These are phyloP conservation scores for Hericium alpestre DNA, from an alignment of 768 basidiomycete genomes.

Conservation along the genomic window DNA sequence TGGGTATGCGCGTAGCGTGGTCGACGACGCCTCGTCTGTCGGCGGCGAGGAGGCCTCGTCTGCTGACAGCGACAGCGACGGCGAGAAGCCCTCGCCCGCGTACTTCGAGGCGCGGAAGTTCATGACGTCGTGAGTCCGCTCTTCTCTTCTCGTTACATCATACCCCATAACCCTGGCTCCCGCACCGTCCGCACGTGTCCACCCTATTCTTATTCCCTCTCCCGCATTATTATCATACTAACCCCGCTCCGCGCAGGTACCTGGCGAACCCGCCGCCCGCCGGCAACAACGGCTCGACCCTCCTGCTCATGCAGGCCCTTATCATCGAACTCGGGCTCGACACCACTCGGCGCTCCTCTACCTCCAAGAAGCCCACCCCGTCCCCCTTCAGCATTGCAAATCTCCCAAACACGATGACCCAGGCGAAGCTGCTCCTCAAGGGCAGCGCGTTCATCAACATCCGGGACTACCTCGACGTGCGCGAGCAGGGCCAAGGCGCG, in stretches of 20 bases:
- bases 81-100: slow-evolving; percentile 22
- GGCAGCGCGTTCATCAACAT: slow-evolving; percentile 60
- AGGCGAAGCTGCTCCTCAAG: slow-evolving; percentile 62
- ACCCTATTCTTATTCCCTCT: slow-evolving; percentile 3
- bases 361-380: slow-evolving; percentile 15
- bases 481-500: slow-evolving; percentile 51
- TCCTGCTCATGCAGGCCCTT: slow-evolving; percentile 61
- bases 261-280: slow-evolving; percentile 37
- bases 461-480: slow-evolving; percentile 58
- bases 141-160: not conserved
- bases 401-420: slow-evolving; percentile 49
- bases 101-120: slow-evolving; percentile 52
- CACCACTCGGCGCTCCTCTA: slow-evolving; percentile 5
- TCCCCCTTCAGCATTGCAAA: slow-evolving; percentile 27
- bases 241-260: slow-evolving; percentile 26
- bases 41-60: slow-evolving; percentile 8
- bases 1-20: slow-evolving; percentile 32
- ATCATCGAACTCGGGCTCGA: slow-evolving; percentile 65
- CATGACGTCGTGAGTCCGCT: slow-evolving; percentile 46
- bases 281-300: slow-evolving; percentile 32
- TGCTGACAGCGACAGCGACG: slow-evolving; percentile 6
- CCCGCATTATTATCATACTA: no score
- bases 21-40: slow-evolving; percentile 41
- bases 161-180: not conserved
- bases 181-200: not conserved